A percentile compares a stretch with the other conserved stretches of the same genome.
These are phyloP conservation scores for Ophiostoma tasmaniense DNA, from an alignment of 2,329 filamentous ascomycete genomes.

Conservation along the genomic window DNA sequence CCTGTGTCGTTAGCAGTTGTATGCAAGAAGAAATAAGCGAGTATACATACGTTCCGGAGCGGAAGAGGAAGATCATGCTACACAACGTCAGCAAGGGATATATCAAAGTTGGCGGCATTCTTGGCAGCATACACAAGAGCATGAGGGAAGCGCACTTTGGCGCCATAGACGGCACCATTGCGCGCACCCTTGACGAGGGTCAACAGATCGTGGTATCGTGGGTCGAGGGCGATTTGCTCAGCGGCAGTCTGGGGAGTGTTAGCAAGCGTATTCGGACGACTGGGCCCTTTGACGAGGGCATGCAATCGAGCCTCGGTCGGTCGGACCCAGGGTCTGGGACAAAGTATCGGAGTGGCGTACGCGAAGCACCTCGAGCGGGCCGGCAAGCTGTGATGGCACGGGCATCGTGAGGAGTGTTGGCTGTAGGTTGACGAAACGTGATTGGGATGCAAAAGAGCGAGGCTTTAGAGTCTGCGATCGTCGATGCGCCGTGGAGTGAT, in stretches of 20 bases:
- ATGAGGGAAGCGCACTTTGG: constrained; percentile 96
- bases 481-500: neutral
- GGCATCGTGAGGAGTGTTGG: neutral
- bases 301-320: neutral
- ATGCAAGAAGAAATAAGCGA: constrained; percentile 26
- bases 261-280: neutral
- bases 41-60: constrained; percentile 61
- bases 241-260: constrained; percentile 47
- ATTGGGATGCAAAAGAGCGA: neutral
- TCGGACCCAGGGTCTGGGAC: neutral
- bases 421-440: neutral
- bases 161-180: constrained; percentile 94
- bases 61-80: constrained; percentile 88
- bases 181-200: constrained; percentile 84
- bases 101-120: neutral
- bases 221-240: constrained; percentile 72
- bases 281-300: neutral
- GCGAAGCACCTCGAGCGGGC: constrained; percentile 5
- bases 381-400: constrained; percentile 9
- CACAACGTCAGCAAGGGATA: constrained; percentile 32
- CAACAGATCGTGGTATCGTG: constrained; percentile 74
- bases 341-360: neutral
- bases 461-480: neutral
- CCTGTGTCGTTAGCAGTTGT: neutral
- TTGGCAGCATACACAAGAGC: constrained; percentile 56